Conservation (phyloP, 306 rosid genomes). For the Fagus crenata region DNA sequence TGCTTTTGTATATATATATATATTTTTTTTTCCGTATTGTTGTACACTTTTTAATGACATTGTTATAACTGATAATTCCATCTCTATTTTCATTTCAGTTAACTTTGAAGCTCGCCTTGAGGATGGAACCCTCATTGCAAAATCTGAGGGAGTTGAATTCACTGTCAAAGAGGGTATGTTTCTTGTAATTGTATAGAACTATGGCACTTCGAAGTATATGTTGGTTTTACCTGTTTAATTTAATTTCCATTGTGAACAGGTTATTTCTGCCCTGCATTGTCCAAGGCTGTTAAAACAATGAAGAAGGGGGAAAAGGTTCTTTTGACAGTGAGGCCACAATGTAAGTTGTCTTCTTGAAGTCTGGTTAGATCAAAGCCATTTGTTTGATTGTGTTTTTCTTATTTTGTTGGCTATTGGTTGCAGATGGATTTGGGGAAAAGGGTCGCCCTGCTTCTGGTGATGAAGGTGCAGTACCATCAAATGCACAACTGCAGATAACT, state of each 20-base stretch:
- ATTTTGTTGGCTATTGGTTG: slow-evolving; percentile 1
- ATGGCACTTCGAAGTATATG: background rate
- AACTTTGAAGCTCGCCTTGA: slow-evolving; percentile 74
- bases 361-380: background rate
- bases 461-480: slow-evolving; percentile 79
- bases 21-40: background rate
- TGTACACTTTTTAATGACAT: background rate
- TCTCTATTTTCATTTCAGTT: slow-evolving; percentile 47
- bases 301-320: slow-evolving; percentile 83
- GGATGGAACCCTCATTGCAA: slow-evolving; percentile 60
- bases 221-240: background rate
- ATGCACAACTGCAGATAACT: slow-evolving; percentile 61
- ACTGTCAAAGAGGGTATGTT: slow-evolving; percentile 62
- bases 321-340: slow-evolving; percentile 77
- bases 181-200: background rate
- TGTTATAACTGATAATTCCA: background rate
- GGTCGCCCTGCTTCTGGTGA: slow-evolving; percentile 63
- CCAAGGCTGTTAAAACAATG: slow-evolving; percentile 92
- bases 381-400: background rate
- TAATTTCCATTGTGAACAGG: slow-evolving; percentile 41
- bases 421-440: slow-evolving; percentile 92
- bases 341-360: slow-evolving; percentile 47
- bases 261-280: slow-evolving; percentile 76
- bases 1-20: no score
- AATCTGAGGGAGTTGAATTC: slow-evolving; percentile 73